Conservation (phyloP, 345 rosid genomes). For the Jatropha curcas region DNA sequence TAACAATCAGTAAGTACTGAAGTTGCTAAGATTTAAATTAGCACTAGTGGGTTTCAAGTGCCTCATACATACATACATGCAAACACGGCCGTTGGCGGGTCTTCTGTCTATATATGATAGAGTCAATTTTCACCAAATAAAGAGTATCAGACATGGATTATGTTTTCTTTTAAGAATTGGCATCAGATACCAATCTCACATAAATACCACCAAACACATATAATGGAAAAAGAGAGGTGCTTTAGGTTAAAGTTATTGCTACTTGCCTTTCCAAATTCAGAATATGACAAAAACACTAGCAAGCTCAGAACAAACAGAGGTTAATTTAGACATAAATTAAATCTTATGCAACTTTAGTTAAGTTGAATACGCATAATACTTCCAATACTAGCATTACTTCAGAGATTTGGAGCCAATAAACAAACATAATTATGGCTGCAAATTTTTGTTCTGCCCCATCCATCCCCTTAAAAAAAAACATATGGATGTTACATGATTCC, state of each 20-base stretch:
- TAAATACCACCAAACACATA: too few relatives aligned
- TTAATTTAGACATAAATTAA: too few relatives aligned
- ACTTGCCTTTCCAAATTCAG: too few relatives aligned
- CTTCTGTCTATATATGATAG: neutral
- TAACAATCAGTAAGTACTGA: too few relatives aligned
- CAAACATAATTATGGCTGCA: neutral
- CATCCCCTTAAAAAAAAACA: neutral
- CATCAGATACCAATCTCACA: too few relatives aligned
- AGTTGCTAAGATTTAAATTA: neutral
- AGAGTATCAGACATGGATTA: slow-evolving; percentile 6
- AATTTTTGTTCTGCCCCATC: neutral
- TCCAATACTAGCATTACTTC: neutral
- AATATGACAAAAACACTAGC: too few relatives aligned
- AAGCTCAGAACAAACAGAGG: too few relatives aligned
- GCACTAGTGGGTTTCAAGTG: neutral
- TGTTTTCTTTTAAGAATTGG: neutral
- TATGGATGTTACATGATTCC: neutral
- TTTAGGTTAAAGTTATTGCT: too few relatives aligned
- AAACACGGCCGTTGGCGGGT: neutral
- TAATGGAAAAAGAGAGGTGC: too few relatives aligned
- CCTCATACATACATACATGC: neutral
- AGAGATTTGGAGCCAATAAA: too few relatives aligned
- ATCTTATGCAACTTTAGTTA: too few relatives aligned
- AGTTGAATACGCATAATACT: too few relatives aligned
- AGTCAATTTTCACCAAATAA: neutral